Evolutionary conservation across 1,284 basidiomycete species (phyloP).

Genomic region (Cutaneotrichosporon daszewskae): DNA sequence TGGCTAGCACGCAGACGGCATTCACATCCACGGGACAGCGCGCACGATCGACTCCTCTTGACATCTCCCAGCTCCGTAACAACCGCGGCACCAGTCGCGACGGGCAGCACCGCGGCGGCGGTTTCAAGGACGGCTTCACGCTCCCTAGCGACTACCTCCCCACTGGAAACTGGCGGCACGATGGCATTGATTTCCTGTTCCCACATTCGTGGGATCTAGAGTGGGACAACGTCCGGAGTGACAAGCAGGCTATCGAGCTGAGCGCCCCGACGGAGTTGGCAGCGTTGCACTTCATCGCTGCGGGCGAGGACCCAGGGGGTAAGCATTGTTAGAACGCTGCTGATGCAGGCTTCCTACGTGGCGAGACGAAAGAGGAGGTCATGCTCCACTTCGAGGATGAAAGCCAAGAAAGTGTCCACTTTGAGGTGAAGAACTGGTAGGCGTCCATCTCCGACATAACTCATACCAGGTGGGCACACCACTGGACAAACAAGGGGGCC

Average conservation of each 20-base stretch:
- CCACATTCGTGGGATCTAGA: constrained; percentile 1
- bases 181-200: constrained; percentile 9
- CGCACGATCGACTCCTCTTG: constrained; percentile 20
- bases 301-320: constrained; percentile 17
- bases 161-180: constrained; percentile 2
- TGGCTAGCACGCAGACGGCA: too few relatives aligned
- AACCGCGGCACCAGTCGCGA: constrained; percentile 8
- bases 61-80: constrained; percentile 7
- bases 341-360: constrained; percentile 8
- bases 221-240: constrained; percentile 5
- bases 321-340: background rate
- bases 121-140: constrained; percentile 11
- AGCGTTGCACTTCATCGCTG: constrained; percentile 7
- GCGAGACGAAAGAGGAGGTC: constrained; percentile 12
- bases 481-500: constrained; percentile 17
- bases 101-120: constrained; percentile 6
- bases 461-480: constrained; percentile 10
- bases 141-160: constrained; percentile 11
- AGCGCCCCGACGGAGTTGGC: constrained; percentile 1
- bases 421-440: constrained; percentile 17
- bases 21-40: too few relatives aligned
- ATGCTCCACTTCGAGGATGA: constrained; percentile 10
- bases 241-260: constrained; percentile 3
- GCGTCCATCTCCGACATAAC: background rate
- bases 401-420: background rate